phyloP scores from a whole-genome alignment of 805 yeast species.

The Pichia insulana region DNA sequence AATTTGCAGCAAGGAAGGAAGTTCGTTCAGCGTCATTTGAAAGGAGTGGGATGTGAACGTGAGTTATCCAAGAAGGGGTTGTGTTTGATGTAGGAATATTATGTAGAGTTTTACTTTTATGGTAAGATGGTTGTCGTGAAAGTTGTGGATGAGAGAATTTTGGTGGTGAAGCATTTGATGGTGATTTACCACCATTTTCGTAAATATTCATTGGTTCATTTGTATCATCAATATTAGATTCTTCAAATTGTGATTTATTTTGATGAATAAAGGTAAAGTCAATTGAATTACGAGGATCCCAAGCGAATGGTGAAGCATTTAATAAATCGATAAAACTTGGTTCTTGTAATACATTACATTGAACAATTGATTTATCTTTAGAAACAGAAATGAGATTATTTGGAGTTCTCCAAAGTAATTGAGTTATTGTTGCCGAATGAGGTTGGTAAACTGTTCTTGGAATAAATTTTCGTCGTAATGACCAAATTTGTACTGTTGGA shows the following conservation, averaged over 20 bases:
- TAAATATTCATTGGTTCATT: conserved; percentile 1
- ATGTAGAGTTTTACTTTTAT: conserved; percentile 1
- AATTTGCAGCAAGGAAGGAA: conserved; percentile 41
- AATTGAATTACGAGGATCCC: conserved; percentile 42
- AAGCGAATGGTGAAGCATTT: conserved; percentile 42
- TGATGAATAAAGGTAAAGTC: conserved; percentile 47
- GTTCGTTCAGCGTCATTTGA: conserved; percentile 36
- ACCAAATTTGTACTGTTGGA: conserved; percentile 60
- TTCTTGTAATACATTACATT: conserved; percentile 38
- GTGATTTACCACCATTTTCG: neutral
- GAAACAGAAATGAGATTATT: conserved; percentile 40
- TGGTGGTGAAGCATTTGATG: conserved; percentile 3
- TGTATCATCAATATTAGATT: neutral
- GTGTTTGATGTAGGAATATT: neutral
- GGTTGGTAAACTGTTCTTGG: conserved; percentile 49
- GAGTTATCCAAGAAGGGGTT: conserved; percentile 29
- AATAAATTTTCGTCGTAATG: conserved; percentile 58
- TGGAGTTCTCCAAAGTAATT: conserved; percentile 47
- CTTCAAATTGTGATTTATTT: conserved; percentile 34
- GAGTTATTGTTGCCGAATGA: conserved; percentile 45
- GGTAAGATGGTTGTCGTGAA: conserved; percentile 15
- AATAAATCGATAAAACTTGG: conserved; percentile 41
- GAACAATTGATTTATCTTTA: conserved; percentile 40
- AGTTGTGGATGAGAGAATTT: conserved; percentile 7
- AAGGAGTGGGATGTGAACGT: conserved; percentile 35